Percentiles rank a stretch among this genome's conserved stretches.
Conservation (phyloP, 176 grass and related monocot genomes). For the Ampelocalamus luodianensis region DNA sequence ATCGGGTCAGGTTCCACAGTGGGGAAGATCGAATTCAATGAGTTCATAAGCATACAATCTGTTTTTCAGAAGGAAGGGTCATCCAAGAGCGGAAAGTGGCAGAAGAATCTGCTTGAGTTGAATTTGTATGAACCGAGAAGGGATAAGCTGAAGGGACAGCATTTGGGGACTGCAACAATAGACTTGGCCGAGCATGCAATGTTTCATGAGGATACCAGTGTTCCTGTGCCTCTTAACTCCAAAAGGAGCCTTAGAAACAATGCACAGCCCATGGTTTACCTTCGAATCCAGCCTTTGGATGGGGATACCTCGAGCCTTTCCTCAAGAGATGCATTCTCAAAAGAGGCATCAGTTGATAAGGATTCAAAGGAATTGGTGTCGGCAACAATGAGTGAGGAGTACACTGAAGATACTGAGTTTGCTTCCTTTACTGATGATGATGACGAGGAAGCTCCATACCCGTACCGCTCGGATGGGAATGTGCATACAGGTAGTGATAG, state of each 20-base stretch:
- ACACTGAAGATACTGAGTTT: conserved; percentile 83
- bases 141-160: conserved; percentile 89
- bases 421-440: conserved; percentile 95
- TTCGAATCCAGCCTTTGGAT: conserved; percentile 73
- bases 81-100: conserved; percentile 71
- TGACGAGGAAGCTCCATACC: conserved; percentile 51
- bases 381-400: conserved; percentile 63
- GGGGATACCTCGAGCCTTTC: conserved; percentile 56
- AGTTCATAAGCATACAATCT: conserved; percentile 79
- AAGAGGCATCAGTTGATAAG: conserved; percentile 63
- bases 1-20: conserved; percentile 50
- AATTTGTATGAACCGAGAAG: conserved; percentile 88
- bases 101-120: conserved; percentile 93
- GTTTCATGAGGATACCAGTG: conserved; percentile 62
- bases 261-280: conserved; percentile 66
- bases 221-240: conserved; percentile 69
- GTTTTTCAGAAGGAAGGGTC: conserved; percentile 78
- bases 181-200: conserved; percentile 89
- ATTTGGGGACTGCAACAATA: conserved; percentile 71
- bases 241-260: conserved; percentile 83
- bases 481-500: conserved; percentile 38
- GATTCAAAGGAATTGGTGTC: conserved; percentile 71
- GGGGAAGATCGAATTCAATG: conserved; percentile 87
- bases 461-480: conserved; percentile 47
- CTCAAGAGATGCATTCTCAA: conserved; percentile 56